Base-by-base conservation (phyloP, 345 rosid species). In the Clausena lansium region DNA sequence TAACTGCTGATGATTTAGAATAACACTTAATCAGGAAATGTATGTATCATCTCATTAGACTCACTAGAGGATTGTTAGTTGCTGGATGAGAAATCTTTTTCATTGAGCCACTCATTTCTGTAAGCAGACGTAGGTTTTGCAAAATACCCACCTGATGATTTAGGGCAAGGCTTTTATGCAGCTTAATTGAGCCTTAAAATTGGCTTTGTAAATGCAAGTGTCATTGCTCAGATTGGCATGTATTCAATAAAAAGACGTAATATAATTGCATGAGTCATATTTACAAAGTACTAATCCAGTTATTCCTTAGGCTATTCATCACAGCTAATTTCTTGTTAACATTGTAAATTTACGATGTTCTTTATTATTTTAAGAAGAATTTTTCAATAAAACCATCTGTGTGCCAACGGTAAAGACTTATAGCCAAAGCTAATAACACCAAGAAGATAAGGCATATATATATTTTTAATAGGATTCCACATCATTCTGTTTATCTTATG, bases 271-370 rank as follows among this genome's bases (percentile, higher is more conserved):
- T 7, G n/a, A 55, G n/a, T 7, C n/a, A 17, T 24, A 55, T 55
- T 27, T 35, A 69, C 41, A 32, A 15, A 50, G 75, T 55, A 8
- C 47, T n/a, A 55, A 1, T 22, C 32, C 24, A 6, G 38, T 47
- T 50, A 50, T 15, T 68, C 32, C 4, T 55, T 41, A 6, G 72
- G 62, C 27, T 7, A 30, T 28, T n/a, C 62, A 13, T 32, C 33
- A n/a, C 47, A 22, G 73, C 73, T 27, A 71, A 22, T 71, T 52
- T 59, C 58, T 55, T 33, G 50, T 71, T 35, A 71, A 71, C 75
- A 15, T 45, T 45, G 50, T 45, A 10, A 35, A 35, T 45, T 45
- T 3, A 5, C 50, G 5, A 45, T 13, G 13, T 45, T 45, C 17
- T 11, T 13, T 10, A 4, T 45, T 45, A 45, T 45, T 45, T 45